Evolutionary conservation across 768 basidiomycete genomes (phyloP).

Genomic region (Boletus sp.): DNA sequence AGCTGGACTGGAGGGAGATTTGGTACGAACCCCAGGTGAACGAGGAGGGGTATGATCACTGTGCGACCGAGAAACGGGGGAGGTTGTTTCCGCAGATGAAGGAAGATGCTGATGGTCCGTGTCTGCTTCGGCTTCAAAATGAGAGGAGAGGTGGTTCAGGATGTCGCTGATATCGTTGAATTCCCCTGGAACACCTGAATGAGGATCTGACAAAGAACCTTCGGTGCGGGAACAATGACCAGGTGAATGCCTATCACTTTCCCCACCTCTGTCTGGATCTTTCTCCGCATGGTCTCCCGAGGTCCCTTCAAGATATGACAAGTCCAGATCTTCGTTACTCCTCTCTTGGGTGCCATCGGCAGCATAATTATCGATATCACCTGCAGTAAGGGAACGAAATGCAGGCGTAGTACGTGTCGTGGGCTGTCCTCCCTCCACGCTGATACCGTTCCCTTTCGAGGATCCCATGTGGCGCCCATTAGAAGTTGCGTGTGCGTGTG

Average conservation of each 20-base stretch:
- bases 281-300: constrained; percentile 16
- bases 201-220: constrained; percentile 38
- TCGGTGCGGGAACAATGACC: constrained; percentile 20
- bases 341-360: constrained; percentile 28
- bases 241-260: constrained; percentile 39
- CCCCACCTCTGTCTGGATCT: constrained; percentile 38
- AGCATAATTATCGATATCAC: constrained; percentile 26
- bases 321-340: constrained; percentile 50
- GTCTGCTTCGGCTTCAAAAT: constrained; percentile 59
- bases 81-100: constrained; percentile 29
- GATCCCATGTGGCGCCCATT: constrained; percentile 46
- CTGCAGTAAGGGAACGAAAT: constrained; percentile 73
- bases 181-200: constrained; percentile 51
- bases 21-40: constrained; percentile 23
- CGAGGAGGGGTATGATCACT: constrained; percentile 18
- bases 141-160: constrained; percentile 65
- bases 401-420: constrained; percentile 70
- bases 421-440: constrained; percentile 43
- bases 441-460: constrained; percentile 45
- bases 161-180: constrained; percentile 77
- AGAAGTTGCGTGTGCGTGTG: constrained; percentile 57
- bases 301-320: constrained; percentile 46
- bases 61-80: constrained; percentile 31
- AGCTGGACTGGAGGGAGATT: constrained; percentile 38
- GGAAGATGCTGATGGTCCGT: constrained; percentile 40